phyloP scores from a whole-genome alignment of 352 stramenopile species.

The Globisporangium nodosum region DNA sequence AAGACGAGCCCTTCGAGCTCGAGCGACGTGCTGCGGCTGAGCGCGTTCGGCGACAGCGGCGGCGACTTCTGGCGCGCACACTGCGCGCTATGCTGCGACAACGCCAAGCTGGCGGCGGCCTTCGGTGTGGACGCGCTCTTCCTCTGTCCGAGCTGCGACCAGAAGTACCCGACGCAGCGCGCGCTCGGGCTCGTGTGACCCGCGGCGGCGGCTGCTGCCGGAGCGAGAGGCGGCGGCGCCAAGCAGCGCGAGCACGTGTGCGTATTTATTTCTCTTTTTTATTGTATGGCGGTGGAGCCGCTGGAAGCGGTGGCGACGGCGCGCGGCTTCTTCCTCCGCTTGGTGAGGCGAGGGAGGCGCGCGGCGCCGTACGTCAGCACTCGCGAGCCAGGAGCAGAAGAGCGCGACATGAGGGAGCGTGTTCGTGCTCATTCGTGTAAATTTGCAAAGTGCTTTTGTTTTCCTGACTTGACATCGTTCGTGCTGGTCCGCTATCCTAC shows the following conservation, averaged over 20 bases:
- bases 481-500: no score
- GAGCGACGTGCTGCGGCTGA: slow-evolving; percentile 39
- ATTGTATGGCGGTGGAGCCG: neutral
- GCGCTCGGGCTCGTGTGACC: slow-evolving; percentile 43
- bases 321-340: no score
- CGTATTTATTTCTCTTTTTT: slow-evolving; percentile 2
- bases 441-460: no score
- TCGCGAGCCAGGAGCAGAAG: no score
- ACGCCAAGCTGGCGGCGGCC: slow-evolving; percentile 26
- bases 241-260: neutral
- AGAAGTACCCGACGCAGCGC: slow-evolving; percentile 79
- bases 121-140: slow-evolving; percentile 51
- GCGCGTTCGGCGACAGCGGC: slow-evolving; percentile 21
- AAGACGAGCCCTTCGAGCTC: slow-evolving; percentile 43
- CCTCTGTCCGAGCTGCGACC: slow-evolving; percentile 62
- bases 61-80: slow-evolving; percentile 31
- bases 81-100: slow-evolving; percentile 62
- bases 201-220: no score
- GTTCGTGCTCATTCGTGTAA: no score
- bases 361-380: no score
- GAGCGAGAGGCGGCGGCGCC: neutral
- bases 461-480: no score
- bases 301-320: no score
- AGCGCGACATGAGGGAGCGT: no score
- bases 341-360: no score